Conservation (phyloP, 2,329 filamentous ascomycete genomes). For the Curvularia eragrostidis region DNA sequence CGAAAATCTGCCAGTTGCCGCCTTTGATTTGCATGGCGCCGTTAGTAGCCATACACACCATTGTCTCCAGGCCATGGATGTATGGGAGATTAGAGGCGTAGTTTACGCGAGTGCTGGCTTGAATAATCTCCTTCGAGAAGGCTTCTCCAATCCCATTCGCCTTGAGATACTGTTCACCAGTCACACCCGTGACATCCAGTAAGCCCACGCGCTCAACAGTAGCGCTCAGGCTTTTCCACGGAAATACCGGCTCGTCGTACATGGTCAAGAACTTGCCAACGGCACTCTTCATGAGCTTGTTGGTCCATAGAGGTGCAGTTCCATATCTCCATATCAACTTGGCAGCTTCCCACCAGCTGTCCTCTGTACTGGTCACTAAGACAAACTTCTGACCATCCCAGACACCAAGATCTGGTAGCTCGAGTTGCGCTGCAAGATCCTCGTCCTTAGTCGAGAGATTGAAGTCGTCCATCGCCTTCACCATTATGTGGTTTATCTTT, state of each 20-base stretch:
- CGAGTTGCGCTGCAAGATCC: slow-evolving; percentile 43
- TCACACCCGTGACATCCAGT: slow-evolving; percentile 68
- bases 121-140: slow-evolving; percentile 83
- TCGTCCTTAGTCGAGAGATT: slow-evolving; percentile 62
- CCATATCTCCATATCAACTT: slow-evolving; percentile 89
- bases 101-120: slow-evolving; percentile 88
- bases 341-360: slow-evolving; percentile 79
- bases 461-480: slow-evolving; percentile 73
- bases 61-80: slow-evolving; percentile 88
- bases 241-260: slow-evolving; percentile 83
- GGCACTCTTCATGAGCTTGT: slow-evolving; percentile 73
- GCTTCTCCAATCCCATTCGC: slow-evolving; percentile 69
- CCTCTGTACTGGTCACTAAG: slow-evolving; percentile 65
- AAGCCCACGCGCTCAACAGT: slow-evolving; percentile 73
- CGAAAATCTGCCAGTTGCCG: slow-evolving; percentile 95
- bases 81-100: slow-evolving; percentile 87
- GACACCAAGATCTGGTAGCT: slow-evolving; percentile 67
- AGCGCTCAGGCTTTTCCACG: slow-evolving; percentile 77
- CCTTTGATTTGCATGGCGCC: slow-evolving; percentile 80
- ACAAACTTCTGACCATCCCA: slow-evolving; percentile 85
- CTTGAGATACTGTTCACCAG: slow-evolving; percentile 75
- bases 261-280: slow-evolving; percentile 77
- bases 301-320: slow-evolving; percentile 74
- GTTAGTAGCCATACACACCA: slow-evolving; percentile 90
- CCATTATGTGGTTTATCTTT: slow-evolving; percentile 79